Evolutionary conservation across 208 protist species (phyloP), one percentile per base, ranked within the genome.

Genomic region (Leishmania lainsoni): DNA sequence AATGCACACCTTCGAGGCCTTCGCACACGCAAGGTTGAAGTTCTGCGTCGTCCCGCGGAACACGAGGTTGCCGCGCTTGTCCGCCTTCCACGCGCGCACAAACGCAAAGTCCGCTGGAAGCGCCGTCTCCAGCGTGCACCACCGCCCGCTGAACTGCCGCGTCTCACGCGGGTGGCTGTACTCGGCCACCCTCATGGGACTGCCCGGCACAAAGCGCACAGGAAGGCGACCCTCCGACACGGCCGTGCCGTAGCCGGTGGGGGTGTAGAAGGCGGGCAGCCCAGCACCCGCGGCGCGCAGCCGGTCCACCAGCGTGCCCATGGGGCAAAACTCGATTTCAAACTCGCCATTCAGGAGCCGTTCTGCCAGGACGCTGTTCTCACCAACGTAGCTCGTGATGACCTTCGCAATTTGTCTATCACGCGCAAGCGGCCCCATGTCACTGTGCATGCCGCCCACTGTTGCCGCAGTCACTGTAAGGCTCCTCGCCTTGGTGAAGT

Each of bases 191-290:
- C n/a, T 83, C 52, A 98, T 89, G 0, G n/a, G 71, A 0, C 89
- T 90, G 75, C 97, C 86, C 0, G 86, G 85, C 12, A 58, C 80
- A 84, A 96, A 98, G 72, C 96, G 98, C 59, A 98, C 91, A 12
- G 96, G 93, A 49, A 98, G 93, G 26, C 90, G 90, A 10, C 90
- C 91, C 76, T 92, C 79, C 74, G 95, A 71, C 61, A 95, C 84
- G 0, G 82, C 86, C 10, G 98, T 99, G 32, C 97, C 98, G 49
- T 91, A 94, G 69, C 86, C 97, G 29, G 97, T 99, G 5, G 89
- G 87, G 4, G 98, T 99, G 90, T 95, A 99, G 78, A 99, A 99
- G 16, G 97, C 98, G 8, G 98, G 97, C 56, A 99, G 94, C 73
- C 98, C 98, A 1, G 98, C 98, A 66, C 97, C 98, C 56, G 89